Conservation (phyloP, 306 rosid species). For the Prunus fruticosa region DNA sequence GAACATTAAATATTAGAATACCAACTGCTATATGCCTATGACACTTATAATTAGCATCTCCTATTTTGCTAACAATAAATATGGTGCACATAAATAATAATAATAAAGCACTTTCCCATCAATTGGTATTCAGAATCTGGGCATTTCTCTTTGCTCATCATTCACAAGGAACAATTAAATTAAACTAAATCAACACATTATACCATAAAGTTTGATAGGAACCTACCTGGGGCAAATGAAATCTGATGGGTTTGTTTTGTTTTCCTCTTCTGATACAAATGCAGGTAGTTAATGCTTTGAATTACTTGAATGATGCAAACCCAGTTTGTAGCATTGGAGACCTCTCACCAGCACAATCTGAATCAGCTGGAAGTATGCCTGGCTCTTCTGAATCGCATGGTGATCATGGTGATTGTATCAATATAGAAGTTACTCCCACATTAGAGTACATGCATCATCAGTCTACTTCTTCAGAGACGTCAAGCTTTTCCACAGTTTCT, state of each 20-base stretch:
- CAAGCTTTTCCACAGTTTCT: conserved; percentile 12
- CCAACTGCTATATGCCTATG: background rate
- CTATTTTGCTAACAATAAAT: background rate
- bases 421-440: conserved; percentile 14
- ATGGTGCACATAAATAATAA: background rate
- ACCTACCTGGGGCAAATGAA: background rate
- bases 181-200: background rate
- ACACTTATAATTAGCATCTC: background rate
- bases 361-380: conserved; percentile 26
- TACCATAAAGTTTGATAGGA: background rate
- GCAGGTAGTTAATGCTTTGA: conserved; percentile 59
- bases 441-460: background rate
- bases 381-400: conserved; percentile 18
- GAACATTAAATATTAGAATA: background rate
- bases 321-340: conserved; percentile 29
- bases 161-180: background rate
- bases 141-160: background rate
- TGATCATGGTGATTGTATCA: conserved; percentile 9
- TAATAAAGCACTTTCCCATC: background rate
- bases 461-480: conserved; percentile 20
- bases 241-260: background rate
- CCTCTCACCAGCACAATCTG: conserved; percentile 47
- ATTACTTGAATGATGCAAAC: conserved; percentile 35
- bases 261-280: background rate
- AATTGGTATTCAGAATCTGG: background rate